Base-by-base conservation (phyloP, 768 basidiomycete species). In the Termitomyces sp. region DNA sequence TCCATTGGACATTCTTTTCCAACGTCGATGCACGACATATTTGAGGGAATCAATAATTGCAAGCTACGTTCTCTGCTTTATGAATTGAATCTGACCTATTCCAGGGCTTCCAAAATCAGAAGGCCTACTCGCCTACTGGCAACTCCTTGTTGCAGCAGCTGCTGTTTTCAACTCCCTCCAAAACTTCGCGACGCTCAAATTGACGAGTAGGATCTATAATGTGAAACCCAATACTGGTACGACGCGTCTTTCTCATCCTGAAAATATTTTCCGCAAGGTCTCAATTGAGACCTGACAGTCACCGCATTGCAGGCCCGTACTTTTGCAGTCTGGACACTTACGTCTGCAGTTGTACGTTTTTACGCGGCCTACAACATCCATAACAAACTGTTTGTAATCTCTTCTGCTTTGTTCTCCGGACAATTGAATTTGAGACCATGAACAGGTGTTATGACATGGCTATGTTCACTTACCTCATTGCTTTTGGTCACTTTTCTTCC, bases 291-390 rank as follows among this genome's bases (percentile, higher is more conserved):
- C 32, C 40, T 21, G 53, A 23, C 71, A 96, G 96, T 99, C 11
- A 94, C 92, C 7, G 71, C 79, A 17, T 79, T 98, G 19, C 91
- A 95, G 61, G 89, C 91, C 37, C 82, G 96, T 45, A 91, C 94
- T 5, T 97, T 97, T 67, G 95, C 82, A 1, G 79, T 84, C 1
- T 99, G 96, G 96, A 98, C 95, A 0, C 69, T 96, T 50, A 86
- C 89, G 5, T 84, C 92, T 8, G 91, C 90, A 23, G 73, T 89
- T 45, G 84, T 98, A 48, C 85, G 96, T 35, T 74, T 79, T 47
- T 94, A 94, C 63, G 91, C 93, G 11, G 94, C 96, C 6, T 98
- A 94, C 72, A 78, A 98, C 67, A 89, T 98, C 62, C 75, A 85
- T 56, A 78, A 84, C 66, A 91, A 91, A 73, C 75, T 79, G 96